Conservation (phyloP, 2,329 filamentous ascomycete species). For the Plectosphaerella sp. region DNA sequence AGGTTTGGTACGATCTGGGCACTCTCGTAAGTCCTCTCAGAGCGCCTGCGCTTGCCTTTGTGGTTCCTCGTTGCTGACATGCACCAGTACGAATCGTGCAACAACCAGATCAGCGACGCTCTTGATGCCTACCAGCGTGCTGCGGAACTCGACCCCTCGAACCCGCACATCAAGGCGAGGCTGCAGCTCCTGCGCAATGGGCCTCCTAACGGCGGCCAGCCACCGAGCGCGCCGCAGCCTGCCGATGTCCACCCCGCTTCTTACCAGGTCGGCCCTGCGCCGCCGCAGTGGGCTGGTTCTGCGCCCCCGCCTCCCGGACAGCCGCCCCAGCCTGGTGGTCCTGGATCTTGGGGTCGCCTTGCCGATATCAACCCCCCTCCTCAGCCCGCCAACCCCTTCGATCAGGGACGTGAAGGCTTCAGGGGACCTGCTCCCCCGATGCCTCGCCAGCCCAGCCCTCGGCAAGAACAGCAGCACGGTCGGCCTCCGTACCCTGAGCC, state of each 20-base stretch:
- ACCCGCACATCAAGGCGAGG: constrained; percentile 94
- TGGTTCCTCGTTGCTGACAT: constrained; percentile 20
- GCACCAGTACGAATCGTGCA: constrained; percentile 88
- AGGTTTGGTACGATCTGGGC: constrained; percentile 98
- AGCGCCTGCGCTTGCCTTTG: constrained; percentile 7
- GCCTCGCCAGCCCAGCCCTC: constrained; percentile 65
- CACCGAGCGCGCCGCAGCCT: constrained; percentile 76
- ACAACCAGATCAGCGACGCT: constrained; percentile 96
- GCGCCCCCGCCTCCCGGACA: constrained; percentile 49
- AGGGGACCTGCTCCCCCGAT: constrained; percentile 64
- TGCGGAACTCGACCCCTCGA: constrained; percentile 86
- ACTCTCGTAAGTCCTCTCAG: constrained; percentile 70
- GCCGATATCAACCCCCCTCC: constrained; percentile 75
- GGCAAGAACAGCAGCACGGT: constrained; percentile 63
- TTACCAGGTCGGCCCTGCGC: constrained; percentile 82
- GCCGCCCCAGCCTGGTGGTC: constrained; percentile 44
- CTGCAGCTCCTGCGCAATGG: constrained; percentile 84
- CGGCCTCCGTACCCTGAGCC: constrained; percentile 12
- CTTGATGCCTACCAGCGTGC: constrained; percentile 93
- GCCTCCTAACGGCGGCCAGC: constrained; percentile 66
- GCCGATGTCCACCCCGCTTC: constrained; percentile 95
- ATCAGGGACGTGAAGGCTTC: constrained; percentile 66
- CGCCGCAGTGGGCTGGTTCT: constrained; percentile 85
- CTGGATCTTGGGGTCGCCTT: constrained; percentile 58
- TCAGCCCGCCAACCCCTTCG: constrained; percentile 77